A percentile compares a stretch with the other conserved stretches of the same genome.
These are phyloP conservation scores for Echinochloa phyllopogon DNA, from an alignment of 176 grass and related monocot genomes.

Conservation along the genomic window DNA sequence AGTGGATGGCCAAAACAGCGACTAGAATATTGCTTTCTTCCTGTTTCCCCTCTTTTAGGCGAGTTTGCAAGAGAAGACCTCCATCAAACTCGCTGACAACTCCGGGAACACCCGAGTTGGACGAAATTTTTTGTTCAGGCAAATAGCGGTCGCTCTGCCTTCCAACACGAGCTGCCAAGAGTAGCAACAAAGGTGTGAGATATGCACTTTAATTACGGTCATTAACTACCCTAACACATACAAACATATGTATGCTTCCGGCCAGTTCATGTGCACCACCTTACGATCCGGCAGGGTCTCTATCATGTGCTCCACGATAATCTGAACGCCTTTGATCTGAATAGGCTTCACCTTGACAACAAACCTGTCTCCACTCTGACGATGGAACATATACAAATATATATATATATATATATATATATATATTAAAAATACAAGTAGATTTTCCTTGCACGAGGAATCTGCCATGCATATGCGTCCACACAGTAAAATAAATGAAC, in stretches of 20 bases:
- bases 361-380: conserved; percentile 59
- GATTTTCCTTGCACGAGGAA: not conserved
- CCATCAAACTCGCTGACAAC: not conserved
- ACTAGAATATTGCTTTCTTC: not conserved
- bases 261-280: conserved; percentile 44
- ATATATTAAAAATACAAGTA: too few relatives aligned
- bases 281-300: conserved; percentile 58
- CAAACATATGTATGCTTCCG: too few relatives aligned
- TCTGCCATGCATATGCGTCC: not conserved
- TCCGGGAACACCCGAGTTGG: conserved; percentile 23
- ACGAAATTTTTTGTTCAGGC: conserved; percentile 21
- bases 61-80: not conserved
- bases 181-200: not conserved
- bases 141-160: conserved; percentile 6
- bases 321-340: conserved; percentile 46
- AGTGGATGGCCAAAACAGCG: not conserved
- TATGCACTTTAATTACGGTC: too few relatives aligned
- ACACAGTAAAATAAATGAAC: not conserved
- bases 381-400: not conserved
- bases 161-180: conserved; percentile 14
- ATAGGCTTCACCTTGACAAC: conserved; percentile 51
- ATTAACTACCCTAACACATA: too few relatives aligned
- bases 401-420: too few relatives aligned
- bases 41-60: not conserved
- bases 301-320: conserved; percentile 60